A percentile compares a stretch with the other conserved stretches of the same genome.
phyloP scores from a whole-genome alignment of 179 eudicot species.

The Beta lomatogona region DNA sequence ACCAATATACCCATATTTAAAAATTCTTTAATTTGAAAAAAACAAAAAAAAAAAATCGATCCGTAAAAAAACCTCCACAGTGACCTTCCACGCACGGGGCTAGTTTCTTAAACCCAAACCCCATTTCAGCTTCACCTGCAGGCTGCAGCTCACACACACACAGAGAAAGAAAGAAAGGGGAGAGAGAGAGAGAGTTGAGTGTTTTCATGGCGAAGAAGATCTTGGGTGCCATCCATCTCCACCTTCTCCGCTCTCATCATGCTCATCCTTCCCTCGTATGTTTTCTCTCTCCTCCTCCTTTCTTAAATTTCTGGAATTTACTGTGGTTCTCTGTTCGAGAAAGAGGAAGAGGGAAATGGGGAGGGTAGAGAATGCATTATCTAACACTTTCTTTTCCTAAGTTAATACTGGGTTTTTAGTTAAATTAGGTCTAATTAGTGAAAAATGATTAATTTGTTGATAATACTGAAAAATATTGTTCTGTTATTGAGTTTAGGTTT shows the following conservation, averaged over 20 bases:
- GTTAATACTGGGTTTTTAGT: not conserved
- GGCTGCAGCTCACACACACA: too few relatives aligned
- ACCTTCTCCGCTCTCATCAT: slow-evolving; percentile 11
- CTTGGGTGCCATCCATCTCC: slow-evolving; percentile 8
- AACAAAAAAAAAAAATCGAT: too few relatives aligned
- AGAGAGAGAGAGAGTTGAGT: not conserved
- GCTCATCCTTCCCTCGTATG: slow-evolving; percentile 10
- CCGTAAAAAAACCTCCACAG: too few relatives aligned
- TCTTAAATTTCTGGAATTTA: not conserved
- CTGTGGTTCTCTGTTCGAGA: not conserved
- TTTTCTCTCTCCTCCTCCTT: not conserved
- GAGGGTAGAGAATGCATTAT: not conserved
- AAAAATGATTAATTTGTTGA: not conserved
- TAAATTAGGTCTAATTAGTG: not conserved
- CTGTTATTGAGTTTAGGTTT: not conserved
- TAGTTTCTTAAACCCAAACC: too few relatives aligned
- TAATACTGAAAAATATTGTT: not conserved
- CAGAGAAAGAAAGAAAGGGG: too few relatives aligned
- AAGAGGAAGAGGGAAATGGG: not conserved
- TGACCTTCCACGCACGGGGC: too few relatives aligned
- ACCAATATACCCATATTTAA: too few relatives aligned
- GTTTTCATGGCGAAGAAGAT: slow-evolving; percentile 19
- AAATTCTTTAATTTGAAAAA: too few relatives aligned
- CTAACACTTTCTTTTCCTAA: not conserved
- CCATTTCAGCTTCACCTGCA: too few relatives aligned